phyloP scores from a whole-genome alignment of 768 basidiomycete genomes.

The Xanthoconium purpureum region DNA sequence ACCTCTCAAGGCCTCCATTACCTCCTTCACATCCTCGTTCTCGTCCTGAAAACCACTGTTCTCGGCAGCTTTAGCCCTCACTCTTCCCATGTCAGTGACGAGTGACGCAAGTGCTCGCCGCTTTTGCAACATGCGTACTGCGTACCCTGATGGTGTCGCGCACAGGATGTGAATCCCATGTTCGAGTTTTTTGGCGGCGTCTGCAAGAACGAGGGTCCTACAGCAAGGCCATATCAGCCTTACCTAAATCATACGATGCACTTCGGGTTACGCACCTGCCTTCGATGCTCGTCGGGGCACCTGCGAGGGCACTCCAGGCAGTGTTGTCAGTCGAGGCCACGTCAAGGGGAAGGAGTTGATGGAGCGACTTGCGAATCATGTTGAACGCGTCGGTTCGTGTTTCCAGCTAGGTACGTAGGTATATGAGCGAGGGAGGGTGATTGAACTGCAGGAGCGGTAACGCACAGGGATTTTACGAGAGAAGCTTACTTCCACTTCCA shows the following conservation, averaged over 20 bases:
- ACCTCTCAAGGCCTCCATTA: constrained; percentile 9
- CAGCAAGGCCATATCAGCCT: background rate
- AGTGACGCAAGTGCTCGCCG: constrained; percentile 37
- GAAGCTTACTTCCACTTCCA: constrained; percentile 38
- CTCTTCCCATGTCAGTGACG: background rate
- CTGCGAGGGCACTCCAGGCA: constrained; percentile 27
- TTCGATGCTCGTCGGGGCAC: constrained; percentile 13
- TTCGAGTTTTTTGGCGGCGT: constrained; percentile 47
- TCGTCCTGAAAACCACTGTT: background rate
- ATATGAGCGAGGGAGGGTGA: background rate
- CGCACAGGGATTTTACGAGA: constrained; percentile 45
- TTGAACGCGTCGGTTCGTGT: constrained; percentile 38
- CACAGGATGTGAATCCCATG: constrained; percentile 47
- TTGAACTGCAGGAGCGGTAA: background rate
- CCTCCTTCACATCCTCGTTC: constrained; percentile 8
- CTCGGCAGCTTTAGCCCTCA: background rate
- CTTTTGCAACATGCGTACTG: constrained; percentile 32
- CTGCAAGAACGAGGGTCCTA: constrained; percentile 43
- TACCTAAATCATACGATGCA: background rate
- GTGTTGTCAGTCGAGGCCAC: constrained; percentile 1
- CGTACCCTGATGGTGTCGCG: constrained; percentile 51
- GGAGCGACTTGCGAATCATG: constrained; percentile 39
- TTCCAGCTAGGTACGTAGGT: constrained; percentile 26
- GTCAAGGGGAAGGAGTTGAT: constrained; percentile 20
- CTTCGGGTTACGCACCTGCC: constrained; percentile 21